Conservation (phyloP, 768 basidiomycete species). For the Clitopilus hobsonii region DNA sequence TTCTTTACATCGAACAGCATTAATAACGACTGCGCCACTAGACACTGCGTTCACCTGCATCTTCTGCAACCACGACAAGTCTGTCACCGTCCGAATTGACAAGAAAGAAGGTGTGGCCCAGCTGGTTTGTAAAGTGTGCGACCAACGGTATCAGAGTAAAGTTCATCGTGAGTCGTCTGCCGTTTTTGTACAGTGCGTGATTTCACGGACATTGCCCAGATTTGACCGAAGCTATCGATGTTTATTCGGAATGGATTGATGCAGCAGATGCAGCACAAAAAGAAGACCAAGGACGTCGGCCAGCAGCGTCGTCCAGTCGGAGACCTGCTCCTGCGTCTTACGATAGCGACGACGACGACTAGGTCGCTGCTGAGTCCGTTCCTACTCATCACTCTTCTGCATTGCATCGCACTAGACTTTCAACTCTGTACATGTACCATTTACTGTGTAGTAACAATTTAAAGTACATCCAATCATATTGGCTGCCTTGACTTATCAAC, state of each 20-base stretch:
- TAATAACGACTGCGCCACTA: constrained; percentile 21
- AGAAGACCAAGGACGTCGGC: constrained; percentile 52
- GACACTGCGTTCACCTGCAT: constrained; percentile 84
- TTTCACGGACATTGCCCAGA: constrained; percentile 37
- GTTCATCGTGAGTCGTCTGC: constrained; percentile 61
- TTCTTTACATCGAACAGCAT: too few relatives aligned
- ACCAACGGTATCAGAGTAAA: constrained; percentile 85
- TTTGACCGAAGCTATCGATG: constrained; percentile 82
- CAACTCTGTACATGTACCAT: not conserved
- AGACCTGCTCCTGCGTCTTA: constrained; percentile 34
- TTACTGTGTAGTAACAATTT: not conserved
- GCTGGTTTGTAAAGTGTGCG: constrained; percentile 79
- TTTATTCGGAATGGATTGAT: constrained; percentile 91
- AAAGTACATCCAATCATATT: not conserved
- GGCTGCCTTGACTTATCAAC: not conserved
- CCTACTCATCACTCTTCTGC: not conserved
- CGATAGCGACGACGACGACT: constrained; percentile 43
- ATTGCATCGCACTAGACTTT: not conserved
- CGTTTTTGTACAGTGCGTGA: constrained; percentile 2
- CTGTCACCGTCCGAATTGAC: constrained; percentile 80
- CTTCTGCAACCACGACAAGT: constrained; percentile 88
- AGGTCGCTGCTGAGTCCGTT: not conserved
- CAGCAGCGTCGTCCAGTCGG: constrained; percentile 56
- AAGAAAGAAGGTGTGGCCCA: constrained; percentile 81
- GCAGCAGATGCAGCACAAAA: constrained; percentile 80